These are phyloP conservation scores for Wakefieldia striispora DNA, from an alignment of 768 basidiomycete species.

Conservation along the genomic window DNA sequence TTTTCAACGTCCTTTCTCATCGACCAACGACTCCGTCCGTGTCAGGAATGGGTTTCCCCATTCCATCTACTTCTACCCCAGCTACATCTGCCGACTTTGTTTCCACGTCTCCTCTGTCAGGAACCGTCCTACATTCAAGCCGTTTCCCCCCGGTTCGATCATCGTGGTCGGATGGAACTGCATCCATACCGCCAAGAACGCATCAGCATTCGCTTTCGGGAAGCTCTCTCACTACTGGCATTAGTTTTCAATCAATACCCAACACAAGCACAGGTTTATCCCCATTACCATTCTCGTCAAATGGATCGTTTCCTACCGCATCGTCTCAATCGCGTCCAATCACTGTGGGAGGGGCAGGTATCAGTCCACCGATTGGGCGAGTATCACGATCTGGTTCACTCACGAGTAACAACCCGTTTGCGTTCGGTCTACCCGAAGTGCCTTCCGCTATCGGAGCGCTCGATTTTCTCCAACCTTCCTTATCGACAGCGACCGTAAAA, in stretches of 20 bases:
- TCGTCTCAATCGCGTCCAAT: slow-evolving; percentile 26
- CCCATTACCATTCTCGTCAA: slow-evolving; percentile 29
- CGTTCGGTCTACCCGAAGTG: slow-evolving; percentile 35
- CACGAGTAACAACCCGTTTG: slow-evolving; percentile 42
- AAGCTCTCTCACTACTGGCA: slow-evolving; percentile 26
- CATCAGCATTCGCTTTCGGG: slow-evolving; percentile 34
- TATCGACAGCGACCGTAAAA: slow-evolving; percentile 7
- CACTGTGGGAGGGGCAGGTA: slow-evolving; percentile 21
- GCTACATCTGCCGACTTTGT: slow-evolving; percentile 21
- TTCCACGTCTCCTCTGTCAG: slow-evolving; percentile 20
- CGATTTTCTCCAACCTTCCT: slow-evolving; percentile 30
- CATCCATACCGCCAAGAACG: slow-evolving; percentile 26
- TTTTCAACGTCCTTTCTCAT: slow-evolving; percentile 25
- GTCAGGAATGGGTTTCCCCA: slow-evolving; percentile 17
- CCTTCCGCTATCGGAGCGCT: slow-evolving; percentile 25
- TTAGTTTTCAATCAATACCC: slow-evolving; percentile 34
- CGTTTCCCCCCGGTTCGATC: slow-evolving; percentile 28
- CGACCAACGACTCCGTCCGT: slow-evolving; percentile 15
- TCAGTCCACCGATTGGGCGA: slow-evolving; percentile 44
- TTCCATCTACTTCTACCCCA: slow-evolving; percentile 21
- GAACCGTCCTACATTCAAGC: slow-evolving; percentile 19
- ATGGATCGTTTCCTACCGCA: slow-evolving; percentile 30
- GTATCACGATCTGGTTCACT: slow-evolving; percentile 60
- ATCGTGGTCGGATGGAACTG: slow-evolving; percentile 31
- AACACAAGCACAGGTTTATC: slow-evolving; percentile 29